Percentiles rank a stretch among this genome's conserved stretches.
Conservation (phyloP, 2,329 filamentous ascomycete genomes). For the Penicillium fuscoglaucum region DNA sequence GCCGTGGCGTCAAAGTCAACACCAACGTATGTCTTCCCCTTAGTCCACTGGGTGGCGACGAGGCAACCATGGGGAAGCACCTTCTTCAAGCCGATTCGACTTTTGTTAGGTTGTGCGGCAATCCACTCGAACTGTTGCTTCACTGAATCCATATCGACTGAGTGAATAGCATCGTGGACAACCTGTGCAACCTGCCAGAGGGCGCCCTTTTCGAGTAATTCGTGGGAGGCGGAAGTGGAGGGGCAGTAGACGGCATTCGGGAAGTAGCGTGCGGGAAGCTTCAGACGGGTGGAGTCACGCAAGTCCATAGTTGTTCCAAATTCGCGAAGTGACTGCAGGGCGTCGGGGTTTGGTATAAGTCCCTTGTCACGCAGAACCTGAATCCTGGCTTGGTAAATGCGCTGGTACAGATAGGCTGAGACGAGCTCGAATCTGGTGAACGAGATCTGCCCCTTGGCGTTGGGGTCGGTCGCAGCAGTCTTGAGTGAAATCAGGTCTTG, state of each 20-base stretch:
- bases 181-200: neutral
- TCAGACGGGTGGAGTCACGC: slow-evolving; percentile 1
- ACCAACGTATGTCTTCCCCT: neutral
- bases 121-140: slow-evolving; percentile 3
- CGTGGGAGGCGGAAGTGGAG: neutral
- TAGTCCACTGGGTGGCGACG: neutral
- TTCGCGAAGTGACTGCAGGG: neutral
- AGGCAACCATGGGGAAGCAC: neutral
- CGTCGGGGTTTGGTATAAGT: neutral
- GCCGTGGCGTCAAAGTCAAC: neutral
- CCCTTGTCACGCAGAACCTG: neutral
- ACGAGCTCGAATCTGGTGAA: slow-evolving; percentile 6
- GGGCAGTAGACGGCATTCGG: neutral
- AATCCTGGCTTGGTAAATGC: neutral
- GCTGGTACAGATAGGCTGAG: slow-evolving; percentile 1
- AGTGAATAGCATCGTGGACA: neutral
- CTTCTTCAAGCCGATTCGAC: neutral
- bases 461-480: neutral
- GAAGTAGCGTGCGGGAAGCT: slow-evolving; percentile 2
- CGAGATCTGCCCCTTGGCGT: neutral
- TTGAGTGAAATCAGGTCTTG: neutral
- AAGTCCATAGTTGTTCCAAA: slow-evolving; percentile 3
- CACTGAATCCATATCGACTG: neutral
- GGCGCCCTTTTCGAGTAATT: neutral
- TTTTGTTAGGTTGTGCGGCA: slow-evolving; percentile 2